Conservation (phyloP, 345 rosid genomes). For the Aurinia saxatilis region DNA sequence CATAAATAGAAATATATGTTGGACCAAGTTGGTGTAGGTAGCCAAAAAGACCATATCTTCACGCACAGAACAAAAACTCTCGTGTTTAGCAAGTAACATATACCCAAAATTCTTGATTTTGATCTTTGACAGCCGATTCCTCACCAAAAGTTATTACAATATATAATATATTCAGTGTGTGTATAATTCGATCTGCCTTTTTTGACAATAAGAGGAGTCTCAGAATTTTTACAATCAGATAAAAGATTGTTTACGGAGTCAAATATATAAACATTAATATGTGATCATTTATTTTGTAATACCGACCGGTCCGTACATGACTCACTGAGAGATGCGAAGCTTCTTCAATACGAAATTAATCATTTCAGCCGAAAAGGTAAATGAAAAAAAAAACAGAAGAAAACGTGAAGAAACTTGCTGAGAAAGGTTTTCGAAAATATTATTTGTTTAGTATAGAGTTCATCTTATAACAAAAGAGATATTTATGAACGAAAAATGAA, state of each 20-base stretch:
- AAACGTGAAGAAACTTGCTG: neutral
- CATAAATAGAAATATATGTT: neutral
- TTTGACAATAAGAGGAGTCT: too few species aligned
- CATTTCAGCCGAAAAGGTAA: neutral
- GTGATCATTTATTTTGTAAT: too few species aligned
- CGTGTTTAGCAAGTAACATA: constrained; percentile 28
- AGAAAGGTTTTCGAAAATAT: neutral
- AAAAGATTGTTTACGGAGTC: too few species aligned
- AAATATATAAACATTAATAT: too few species aligned
- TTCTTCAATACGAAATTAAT: constrained; percentile 6
- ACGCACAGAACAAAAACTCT: constrained; percentile 28
- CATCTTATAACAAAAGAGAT: too few species aligned
- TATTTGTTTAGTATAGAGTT: neutral
- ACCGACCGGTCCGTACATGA: neutral
- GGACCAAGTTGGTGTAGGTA: constrained; percentile 15
- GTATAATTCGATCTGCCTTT: too few species aligned
- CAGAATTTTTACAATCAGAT: too few species aligned
- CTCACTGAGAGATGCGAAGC: neutral
- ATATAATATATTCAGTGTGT: too few species aligned
- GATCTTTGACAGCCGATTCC: constrained; percentile 15
- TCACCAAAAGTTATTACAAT: constrained; percentile 14
- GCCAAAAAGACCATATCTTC: constrained; percentile 17
- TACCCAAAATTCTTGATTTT: neutral
- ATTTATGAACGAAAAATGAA: too few species aligned
- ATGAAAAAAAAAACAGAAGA: neutral